Conservation (phyloP, 257 asterid species). For the Marsdenia floribunda region DNA sequence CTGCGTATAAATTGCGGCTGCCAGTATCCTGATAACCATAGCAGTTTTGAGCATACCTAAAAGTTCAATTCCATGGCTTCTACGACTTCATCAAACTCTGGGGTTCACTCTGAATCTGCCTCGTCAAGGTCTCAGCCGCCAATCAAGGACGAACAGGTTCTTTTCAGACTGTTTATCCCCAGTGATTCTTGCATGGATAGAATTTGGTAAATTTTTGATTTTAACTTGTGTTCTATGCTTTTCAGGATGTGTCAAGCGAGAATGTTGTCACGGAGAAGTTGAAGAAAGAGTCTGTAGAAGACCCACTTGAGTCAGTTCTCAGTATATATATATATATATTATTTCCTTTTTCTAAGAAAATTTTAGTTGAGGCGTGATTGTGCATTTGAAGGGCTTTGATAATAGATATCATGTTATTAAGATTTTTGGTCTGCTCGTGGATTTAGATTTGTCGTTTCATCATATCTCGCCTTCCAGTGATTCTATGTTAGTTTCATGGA, state of each 20-base stretch:
- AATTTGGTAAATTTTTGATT: not conserved
- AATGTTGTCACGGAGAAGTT: conserved; percentile 1
- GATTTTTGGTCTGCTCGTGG: conserved; percentile 3
- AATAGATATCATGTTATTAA: not conserved
- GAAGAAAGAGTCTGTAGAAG: conserved; percentile 6
- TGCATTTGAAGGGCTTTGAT: not conserved
- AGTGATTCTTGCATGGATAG: not conserved
- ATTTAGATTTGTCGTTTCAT: not conserved
- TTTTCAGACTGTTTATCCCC: not conserved
- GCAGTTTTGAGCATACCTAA: not conserved
- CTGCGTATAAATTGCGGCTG: not conserved
- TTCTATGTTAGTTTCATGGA: not conserved
- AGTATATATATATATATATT: not conserved
- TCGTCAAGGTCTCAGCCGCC: conserved; percentile 12
- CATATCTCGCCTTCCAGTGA: not conserved
- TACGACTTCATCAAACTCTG: conserved; percentile 20
- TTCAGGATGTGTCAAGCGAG: conserved; percentile 20
- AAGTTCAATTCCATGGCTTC: conserved; percentile 13
- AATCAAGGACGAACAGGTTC: conserved; percentile 24
- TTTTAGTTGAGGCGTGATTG: not conserved
- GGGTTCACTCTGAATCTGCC: conserved; percentile 19
- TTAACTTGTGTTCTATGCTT: not conserved
- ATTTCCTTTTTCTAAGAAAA: not conserved
- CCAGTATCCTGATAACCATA: not conserved
- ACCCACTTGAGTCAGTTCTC: conserved; percentile 4